phyloP scores from a whole-genome alignment of 371 early-diverging fungal species.

The Mucor mucedo region DNA sequence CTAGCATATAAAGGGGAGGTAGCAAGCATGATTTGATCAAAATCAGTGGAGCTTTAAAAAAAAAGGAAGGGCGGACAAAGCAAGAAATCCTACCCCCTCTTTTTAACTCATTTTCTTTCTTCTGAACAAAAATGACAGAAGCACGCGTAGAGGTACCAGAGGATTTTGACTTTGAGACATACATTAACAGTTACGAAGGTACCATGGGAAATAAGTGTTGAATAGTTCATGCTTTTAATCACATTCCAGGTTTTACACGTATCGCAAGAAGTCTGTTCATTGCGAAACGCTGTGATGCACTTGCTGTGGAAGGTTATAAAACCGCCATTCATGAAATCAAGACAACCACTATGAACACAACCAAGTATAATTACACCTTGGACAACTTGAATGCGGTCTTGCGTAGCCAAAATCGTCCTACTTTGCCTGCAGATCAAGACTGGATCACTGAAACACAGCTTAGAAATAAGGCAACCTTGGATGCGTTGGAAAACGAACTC shows the following conservation, averaged over 20 bases:
- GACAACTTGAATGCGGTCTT: conserved; percentile 61
- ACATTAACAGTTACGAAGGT: conserved; percentile 74
- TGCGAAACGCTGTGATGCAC: conserved; percentile 72
- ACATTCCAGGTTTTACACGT: conserved; percentile 65
- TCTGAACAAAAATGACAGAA: conserved; percentile 11
- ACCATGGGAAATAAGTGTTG: background rate
- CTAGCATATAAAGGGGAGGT: background rate
- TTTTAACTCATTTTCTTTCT: conserved; percentile 1
- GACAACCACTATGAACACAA: conserved; percentile 53
- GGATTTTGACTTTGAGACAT: conserved; percentile 72
- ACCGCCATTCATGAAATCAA: conserved; percentile 68
- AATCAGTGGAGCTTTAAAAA: background rate
- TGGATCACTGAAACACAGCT: conserved; percentile 70
- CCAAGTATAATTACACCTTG: conserved; percentile 54
- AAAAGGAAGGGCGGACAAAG: too few relatives aligned
- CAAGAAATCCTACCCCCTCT: background rate
- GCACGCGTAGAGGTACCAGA: conserved; percentile 48
- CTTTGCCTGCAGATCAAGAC: conserved; percentile 20
- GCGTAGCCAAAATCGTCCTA: conserved; percentile 22
- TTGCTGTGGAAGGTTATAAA: conserved; percentile 69
- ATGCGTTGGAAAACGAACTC: conserved; percentile 74
- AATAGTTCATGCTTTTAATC: background rate
- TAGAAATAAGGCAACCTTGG: conserved; percentile 51
- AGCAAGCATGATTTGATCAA: background rate
- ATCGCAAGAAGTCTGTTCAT: conserved; percentile 78